A percentile compares a stretch with the other conserved stretches of the same genome.
phyloP scores from a whole-genome alignment of 2,329 filamentous ascomycete genomes.

The Teratosphaeria gauchensis region DNA sequence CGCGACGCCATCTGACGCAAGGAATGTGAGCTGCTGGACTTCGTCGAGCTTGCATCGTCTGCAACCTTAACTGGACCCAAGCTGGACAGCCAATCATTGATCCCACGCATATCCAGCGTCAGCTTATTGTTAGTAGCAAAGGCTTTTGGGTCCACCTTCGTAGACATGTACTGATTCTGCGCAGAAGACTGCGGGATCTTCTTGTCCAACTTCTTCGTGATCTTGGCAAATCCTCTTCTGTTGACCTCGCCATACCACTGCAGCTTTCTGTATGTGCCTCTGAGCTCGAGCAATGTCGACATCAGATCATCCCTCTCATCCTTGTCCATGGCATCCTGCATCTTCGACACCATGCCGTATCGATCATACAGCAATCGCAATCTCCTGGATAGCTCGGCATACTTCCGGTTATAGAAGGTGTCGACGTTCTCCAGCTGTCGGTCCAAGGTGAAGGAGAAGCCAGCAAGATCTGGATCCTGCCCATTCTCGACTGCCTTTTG shows the following conservation, averaged over 20 bases:
- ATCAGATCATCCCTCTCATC: slow-evolving; percentile 89
- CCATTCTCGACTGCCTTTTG: slow-evolving; percentile 42
- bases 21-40: slow-evolving; percentile 51
- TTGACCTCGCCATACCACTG: slow-evolving; percentile 99
- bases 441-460: slow-evolving; percentile 94
- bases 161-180: slow-evolving; percentile 77
- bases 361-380: slow-evolving; percentile 79
- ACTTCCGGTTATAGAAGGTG: slow-evolving; percentile 93
- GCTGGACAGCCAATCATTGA: slow-evolving; percentile 86
- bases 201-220: slow-evolving; percentile 98
- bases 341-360: slow-evolving; percentile 66
- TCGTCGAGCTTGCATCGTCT: slow-evolving; percentile 65
- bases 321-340: slow-evolving; percentile 63
- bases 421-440: slow-evolving; percentile 96
- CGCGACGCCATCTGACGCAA: slow-evolving; percentile 68
- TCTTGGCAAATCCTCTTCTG: slow-evolving; percentile 88
- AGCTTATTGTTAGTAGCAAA: slow-evolving; percentile 69
- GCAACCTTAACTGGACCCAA: slow-evolving; percentile 65
- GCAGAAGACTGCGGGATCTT: slow-evolving; percentile 64
- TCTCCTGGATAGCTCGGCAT: slow-evolving; percentile 71
- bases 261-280: slow-evolving; percentile 78
- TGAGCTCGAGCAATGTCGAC: slow-evolving; percentile 78
- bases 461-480: slow-evolving; percentile 77
- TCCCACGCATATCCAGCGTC: slow-evolving; percentile 50
- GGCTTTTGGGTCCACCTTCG: slow-evolving; percentile 78